A percentile compares a stretch with the other conserved stretches of the same genome.
Conservation (phyloP, 2,329 filamentous ascomycete species). For the Ophiostoma fasciatum region DNA sequence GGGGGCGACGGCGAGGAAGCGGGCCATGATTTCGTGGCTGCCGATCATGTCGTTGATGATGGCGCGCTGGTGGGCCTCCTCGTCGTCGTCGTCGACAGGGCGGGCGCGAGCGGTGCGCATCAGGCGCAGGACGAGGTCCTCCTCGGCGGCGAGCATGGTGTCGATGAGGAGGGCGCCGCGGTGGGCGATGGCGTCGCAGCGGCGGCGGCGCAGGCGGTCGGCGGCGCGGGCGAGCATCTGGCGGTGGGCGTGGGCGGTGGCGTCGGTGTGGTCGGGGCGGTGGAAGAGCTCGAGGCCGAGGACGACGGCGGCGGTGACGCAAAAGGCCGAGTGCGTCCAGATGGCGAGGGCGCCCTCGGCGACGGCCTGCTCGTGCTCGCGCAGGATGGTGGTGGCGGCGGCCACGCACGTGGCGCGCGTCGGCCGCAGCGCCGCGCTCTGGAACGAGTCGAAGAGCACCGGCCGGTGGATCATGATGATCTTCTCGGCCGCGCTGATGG, state of each 20-base stretch:
- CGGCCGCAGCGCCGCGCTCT: slow-evolving; percentile 15
- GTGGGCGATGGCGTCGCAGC: slow-evolving; percentile 10
- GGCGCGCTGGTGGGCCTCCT: slow-evolving; percentile 5
- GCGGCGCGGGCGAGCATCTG: slow-evolving; percentile 8
- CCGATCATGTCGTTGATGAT: slow-evolving; percentile 12
- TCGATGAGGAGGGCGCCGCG: slow-evolving; percentile 11
- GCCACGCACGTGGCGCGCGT: slow-evolving; percentile 20
- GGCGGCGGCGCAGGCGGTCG: slow-evolving; percentile 8
- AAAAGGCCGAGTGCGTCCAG: slow-evolving; percentile 15
- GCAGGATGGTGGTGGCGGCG: slow-evolving; percentile 20
- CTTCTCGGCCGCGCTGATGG: slow-evolving; percentile 23
- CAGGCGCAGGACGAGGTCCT: slow-evolving; percentile 11
- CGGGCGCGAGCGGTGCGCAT: slow-evolving; percentile 8
- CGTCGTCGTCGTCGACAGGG: not conserved
- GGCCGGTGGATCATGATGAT: slow-evolving; percentile 24
- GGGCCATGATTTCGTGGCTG: slow-evolving; percentile 10
- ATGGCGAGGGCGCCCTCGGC: slow-evolving; percentile 10
- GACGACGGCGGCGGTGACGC: slow-evolving; percentile 12
- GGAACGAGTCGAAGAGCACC: slow-evolving; percentile 18
- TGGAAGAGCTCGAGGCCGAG: slow-evolving; percentile 14
- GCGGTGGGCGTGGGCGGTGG: slow-evolving; percentile 8
- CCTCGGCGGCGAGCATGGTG: slow-evolving; percentile 10
- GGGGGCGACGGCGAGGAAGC: slow-evolving; percentile 6
- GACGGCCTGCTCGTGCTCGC: slow-evolving; percentile 11
- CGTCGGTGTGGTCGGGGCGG: slow-evolving; percentile 9